Base-by-base conservation (phyloP, 2,329 filamentous ascomycete species). In the Xylariomycetidae sp. region DNA sequence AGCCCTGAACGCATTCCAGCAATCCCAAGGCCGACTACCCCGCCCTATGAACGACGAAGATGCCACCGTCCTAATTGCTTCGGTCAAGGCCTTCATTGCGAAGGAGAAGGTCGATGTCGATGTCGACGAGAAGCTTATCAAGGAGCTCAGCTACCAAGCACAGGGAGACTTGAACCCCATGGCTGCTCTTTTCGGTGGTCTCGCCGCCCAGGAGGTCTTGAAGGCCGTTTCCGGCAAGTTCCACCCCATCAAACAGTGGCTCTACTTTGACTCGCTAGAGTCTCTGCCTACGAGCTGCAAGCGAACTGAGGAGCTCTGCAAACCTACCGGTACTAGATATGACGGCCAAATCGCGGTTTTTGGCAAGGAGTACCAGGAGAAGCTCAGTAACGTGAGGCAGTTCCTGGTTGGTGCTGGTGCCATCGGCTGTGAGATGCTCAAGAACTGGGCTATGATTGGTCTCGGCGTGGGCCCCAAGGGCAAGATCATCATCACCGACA, bases 371-470 rank as follows among this genome's bases (percentile, higher is more conserved):
- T 98, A 82, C 61, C 92, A 98, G 61, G 83, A 95, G 32, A 95
- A 95, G 70, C 75, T 98, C 47, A 76, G 82, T 40, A 94, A 95
- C 52, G 64, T 92, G 41, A 92, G 82, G 53, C 79, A 96, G 52
- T 98, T 98, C 68, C 72, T 98, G 35, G 92, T 98, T 37, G 92
- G 92, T 48, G 87, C 92, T 29, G 92, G 92, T 51, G 92, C 93
- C 43, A 98, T 98, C 58, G 92, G 92, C 28, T 98, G 92, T 55
- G 92, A 98, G 58, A 98, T 96, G 84, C 68, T 98, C 48, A 98
- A 98, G 76, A 96, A 96, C 62, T 98, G 92, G 89, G 90, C 93
- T 22, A 93, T 98, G 89, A 94, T 96, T 59, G 92, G 92, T 47
- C 70, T 98, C 19, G 90, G 83, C 27, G 85, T 85, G 28, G 92